A percentile compares a stretch with the other conserved stretches of the same genome.
These are phyloP conservation scores for Penicillium glabrum DNA, from an alignment of 2,329 filamentous ascomycete genomes.

Conservation along the genomic window DNA sequence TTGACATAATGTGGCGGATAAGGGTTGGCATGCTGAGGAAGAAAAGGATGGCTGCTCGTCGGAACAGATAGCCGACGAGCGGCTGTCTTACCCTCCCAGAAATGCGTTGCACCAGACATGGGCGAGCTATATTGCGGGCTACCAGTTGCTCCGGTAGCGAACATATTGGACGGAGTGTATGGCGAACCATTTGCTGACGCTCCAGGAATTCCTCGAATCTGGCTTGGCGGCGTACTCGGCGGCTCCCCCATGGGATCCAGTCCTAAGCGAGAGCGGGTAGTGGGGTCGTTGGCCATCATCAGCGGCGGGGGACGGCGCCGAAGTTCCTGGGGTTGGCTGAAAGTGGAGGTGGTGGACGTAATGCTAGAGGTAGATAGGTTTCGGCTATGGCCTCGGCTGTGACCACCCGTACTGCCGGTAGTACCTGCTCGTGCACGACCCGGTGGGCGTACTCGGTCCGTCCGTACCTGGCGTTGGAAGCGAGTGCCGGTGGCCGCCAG, in stretches of 20 bases:
- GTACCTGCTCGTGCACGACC: conserved; percentile 76
- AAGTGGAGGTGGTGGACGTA: conserved; percentile 69
- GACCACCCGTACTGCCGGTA: conserved; percentile 68
- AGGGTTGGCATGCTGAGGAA: conserved; percentile 59
- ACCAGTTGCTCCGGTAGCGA: conserved; percentile 67
- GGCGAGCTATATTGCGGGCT: conserved; percentile 84
- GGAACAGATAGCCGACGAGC: conserved; percentile 80
- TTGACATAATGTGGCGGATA: conserved; percentile 59
- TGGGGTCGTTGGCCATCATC: conserved; percentile 73
- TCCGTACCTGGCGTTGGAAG: conserved; percentile 88
- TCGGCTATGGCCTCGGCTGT: conserved; percentile 73
- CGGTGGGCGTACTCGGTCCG: conserved; percentile 75
- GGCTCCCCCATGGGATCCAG: conserved; percentile 65
- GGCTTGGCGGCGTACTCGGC: conserved; percentile 62
- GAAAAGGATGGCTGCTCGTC: conserved; percentile 71
- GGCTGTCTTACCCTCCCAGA: conserved; percentile 69
- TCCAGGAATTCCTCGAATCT: conserved; percentile 64
- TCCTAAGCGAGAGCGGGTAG: conserved; percentile 60
- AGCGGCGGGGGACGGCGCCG: conserved; percentile 76
- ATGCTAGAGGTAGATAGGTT: conserved; percentile 91
- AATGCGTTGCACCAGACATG: conserved; percentile 65
- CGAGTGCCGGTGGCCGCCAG: conserved; percentile 88
- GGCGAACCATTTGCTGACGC: conserved; percentile 73
- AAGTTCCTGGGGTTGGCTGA: conserved; percentile 61
- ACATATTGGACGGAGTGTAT: conserved; percentile 81